Base-by-base conservation (phyloP, 139 green algal species). In the Closterium sp. region DNA sequence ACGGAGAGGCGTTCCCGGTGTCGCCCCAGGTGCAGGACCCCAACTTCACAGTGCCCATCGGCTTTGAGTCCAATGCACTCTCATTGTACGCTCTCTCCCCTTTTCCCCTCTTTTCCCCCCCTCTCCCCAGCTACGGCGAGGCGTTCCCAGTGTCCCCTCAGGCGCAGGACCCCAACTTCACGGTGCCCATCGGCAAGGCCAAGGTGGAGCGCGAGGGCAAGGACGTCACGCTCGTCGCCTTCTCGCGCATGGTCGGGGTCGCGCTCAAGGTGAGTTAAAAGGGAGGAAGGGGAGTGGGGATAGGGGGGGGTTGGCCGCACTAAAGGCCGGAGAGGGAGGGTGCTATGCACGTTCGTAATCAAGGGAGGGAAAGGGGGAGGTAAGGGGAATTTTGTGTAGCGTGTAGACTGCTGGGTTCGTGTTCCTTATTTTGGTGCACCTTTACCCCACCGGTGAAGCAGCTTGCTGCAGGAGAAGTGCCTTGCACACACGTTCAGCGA, bases 31-130 rank as follows among this genome's bases (percentile, higher is more conserved):
- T 97, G 0, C 93, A 99, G 91, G 86, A 94, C 94, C 97, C 98
- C 90, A 98, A 99, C 96, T 99, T 99, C 92, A 89, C 95, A 28
- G 88, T 99, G 92, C 98, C 98, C 30, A 99, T 99, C 86, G 98
- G 98, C 90, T 38, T 38, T 2, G 32, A 38, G 32, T 38, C 32
- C 32, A 38, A n/a, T 3, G 32, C 32, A 38, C 32, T 3, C 32
- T 3, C 32, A 19, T 70, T 19, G 10, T 19, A 70, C 45, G 6
- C 45, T 19, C 45, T 70, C 45, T 19, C 45, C 45, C 45, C 11
- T 19, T 17, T 19, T 19, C 5, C 45, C 45, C 11, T 4, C 45
- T 19, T 70, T 4, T 19, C 45, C 45, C 45, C 45, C 5, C 5
- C 45, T 4, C 45, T 19, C 45, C 5, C 45, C 89, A 94, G 92